Percentiles rank a stretch among this genome's conserved stretches.
phyloP scores from a whole-genome alignment of 2,329 filamentous ascomycete species.

The Phoma sp. region DNA sequence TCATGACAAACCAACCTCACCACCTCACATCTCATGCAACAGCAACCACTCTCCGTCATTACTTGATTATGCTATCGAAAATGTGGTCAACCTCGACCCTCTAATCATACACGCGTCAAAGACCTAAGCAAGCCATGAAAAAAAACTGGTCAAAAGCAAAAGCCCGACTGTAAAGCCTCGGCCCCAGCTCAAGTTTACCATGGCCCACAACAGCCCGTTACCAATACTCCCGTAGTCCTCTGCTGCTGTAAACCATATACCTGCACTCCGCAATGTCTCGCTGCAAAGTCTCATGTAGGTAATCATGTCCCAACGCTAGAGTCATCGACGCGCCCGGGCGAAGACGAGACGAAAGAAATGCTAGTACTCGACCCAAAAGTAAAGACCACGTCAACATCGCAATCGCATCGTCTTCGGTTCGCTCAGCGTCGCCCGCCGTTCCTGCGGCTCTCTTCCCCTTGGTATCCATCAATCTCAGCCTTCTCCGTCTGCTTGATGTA shows the following conservation, averaged over 20 bases:
- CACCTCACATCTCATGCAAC: background rate
- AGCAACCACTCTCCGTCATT: background rate
- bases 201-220: background rate
- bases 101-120: background rate
- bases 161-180: background rate
- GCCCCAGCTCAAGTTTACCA: background rate
- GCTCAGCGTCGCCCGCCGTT: constrained; percentile 9
- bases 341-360: background rate
- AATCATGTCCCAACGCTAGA: background rate
- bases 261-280: background rate
- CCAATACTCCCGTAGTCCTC: constrained; percentile 4
- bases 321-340: background rate
- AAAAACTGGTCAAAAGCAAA: background rate
- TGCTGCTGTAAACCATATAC: background rate
- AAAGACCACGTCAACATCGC: background rate
- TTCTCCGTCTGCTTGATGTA: constrained; percentile 40
- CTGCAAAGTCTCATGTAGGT: background rate
- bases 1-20: constrained; percentile 3
- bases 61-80: constrained; percentile 9
- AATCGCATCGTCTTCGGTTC: background rate
- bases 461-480: constrained; percentile 37
- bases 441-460: constrained; percentile 10
- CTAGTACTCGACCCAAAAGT: background rate
- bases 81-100: background rate
- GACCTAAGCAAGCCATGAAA: background rate